These are phyloP conservation scores for Sanghuangporus weigelae DNA, from an alignment of 1,284 basidiomycete genomes.

Conservation along the genomic window DNA sequence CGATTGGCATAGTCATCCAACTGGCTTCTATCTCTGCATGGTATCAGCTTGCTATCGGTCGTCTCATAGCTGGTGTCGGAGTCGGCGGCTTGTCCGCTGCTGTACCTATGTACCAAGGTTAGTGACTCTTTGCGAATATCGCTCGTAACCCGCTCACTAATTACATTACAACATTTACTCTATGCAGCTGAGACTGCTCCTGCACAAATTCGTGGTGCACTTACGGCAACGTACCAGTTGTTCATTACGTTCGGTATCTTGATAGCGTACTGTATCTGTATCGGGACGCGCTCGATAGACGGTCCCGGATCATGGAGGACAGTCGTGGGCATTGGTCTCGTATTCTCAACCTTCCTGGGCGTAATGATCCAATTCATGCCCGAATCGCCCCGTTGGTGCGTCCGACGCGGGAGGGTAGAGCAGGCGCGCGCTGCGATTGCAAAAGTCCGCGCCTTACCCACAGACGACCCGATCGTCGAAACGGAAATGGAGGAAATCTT, in stretches of 20 bases:
- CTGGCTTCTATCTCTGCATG: slow-evolving; percentile 44
- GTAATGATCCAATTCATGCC: slow-evolving; percentile 74
- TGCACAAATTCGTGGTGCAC: slow-evolving; percentile 69
- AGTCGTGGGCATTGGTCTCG: slow-evolving; percentile 64
- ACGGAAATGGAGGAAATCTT: slow-evolving; percentile 50
- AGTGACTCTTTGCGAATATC: slow-evolving; percentile 26
- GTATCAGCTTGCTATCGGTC: slow-evolving; percentile 66
- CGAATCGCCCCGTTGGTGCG: slow-evolving; percentile 71
- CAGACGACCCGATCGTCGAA: slow-evolving; percentile 39
- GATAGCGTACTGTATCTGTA: slow-evolving; percentile 58
- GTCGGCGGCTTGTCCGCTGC: slow-evolving; percentile 72
- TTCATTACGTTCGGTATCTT: slow-evolving; percentile 78
- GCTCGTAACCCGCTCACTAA: background rate
- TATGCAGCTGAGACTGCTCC: slow-evolving; percentile 39
- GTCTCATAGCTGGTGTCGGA: slow-evolving; percentile 62
- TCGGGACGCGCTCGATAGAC: slow-evolving; percentile 45
- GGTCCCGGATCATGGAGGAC: slow-evolving; percentile 59
- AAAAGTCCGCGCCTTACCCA: slow-evolving; percentile 48
- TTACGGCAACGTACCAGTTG: slow-evolving; percentile 69
- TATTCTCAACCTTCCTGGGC: slow-evolving; percentile 63
- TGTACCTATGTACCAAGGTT: slow-evolving; percentile 78
- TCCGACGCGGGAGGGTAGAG: slow-evolving; percentile 41
- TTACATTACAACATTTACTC: slow-evolving; percentile 40
- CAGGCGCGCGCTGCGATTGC: slow-evolving; percentile 52
- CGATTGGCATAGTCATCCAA: slow-evolving; percentile 67